A percentile compares a stretch with the other conserved stretches of the same genome.
These are phyloP conservation scores for Penicillium sp. DNA, from an alignment of 2,329 filamentous ascomycete genomes.

Conservation along the genomic window DNA sequence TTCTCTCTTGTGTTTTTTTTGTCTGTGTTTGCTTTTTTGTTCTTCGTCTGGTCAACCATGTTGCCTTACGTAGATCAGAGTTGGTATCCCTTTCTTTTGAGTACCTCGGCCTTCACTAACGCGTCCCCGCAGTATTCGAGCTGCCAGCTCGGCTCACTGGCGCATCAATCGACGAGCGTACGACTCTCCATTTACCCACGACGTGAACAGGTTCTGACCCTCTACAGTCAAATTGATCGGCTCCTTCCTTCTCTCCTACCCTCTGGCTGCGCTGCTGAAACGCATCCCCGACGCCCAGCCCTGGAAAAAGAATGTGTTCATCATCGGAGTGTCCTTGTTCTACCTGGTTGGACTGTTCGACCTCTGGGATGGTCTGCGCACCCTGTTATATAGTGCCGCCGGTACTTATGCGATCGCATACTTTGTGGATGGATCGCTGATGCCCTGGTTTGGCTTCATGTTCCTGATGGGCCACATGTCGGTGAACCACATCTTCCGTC, in stretches of 20 bases:
- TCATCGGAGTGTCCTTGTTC: constrained; percentile 77
- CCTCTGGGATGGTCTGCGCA: constrained; percentile 81
- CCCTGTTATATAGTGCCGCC: constrained; percentile 74
- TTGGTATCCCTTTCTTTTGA: constrained; percentile 31
- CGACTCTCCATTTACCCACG: constrained; percentile 9
- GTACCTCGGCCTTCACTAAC: constrained; percentile 18
- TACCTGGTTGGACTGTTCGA: constrained; percentile 93
- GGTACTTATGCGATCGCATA: constrained; percentile 82
- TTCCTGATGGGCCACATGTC: constrained; percentile 97
- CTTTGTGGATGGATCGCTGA: constrained; percentile 82
- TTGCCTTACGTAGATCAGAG: constrained; percentile 64
- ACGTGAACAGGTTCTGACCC: constrained; percentile 4
- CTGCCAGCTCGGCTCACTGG: constrained; percentile 60
- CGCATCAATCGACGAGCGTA: constrained; percentile 66
- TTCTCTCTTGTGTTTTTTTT: neutral
- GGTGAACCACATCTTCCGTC: constrained; percentile 80
- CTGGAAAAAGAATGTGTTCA: constrained; percentile 84
- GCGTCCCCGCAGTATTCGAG: constrained; percentile 56
- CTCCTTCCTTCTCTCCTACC: constrained; percentile 89
- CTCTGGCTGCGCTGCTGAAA: constrained; percentile 84
- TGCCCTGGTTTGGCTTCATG: constrained; percentile 95
- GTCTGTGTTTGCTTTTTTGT: constrained; percentile 7
- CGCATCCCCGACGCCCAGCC: constrained; percentile 83
- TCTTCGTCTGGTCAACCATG: constrained; percentile 46
- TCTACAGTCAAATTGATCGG: constrained; percentile 83